Conservation (phyloP, 306 rosid species). For the Elaeagnus macrophylla region DNA sequence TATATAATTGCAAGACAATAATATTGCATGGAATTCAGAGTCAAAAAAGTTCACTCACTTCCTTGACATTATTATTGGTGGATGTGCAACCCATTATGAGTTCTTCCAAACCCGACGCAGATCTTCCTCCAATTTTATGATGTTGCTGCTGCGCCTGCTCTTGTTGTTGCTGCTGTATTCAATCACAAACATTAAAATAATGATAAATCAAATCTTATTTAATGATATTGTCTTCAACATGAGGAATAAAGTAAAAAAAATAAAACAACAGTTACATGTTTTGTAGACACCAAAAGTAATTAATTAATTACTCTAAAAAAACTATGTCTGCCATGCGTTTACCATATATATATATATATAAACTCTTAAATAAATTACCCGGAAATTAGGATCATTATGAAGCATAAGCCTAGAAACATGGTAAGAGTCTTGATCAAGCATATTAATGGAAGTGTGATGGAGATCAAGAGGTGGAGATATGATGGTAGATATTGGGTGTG, state of each 20-base stretch:
- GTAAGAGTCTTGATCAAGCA: constrained; percentile 67
- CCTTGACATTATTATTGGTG: constrained; percentile 49
- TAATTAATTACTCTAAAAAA: neutral
- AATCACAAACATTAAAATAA: constrained; percentile 14
- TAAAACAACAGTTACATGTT: constrained; percentile 26
- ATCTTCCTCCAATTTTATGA: constrained; percentile 74
- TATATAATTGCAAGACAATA: constrained; percentile 21
- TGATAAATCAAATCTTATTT: constrained; percentile 10
- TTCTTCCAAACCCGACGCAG: constrained; percentile 94
- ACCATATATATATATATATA: neutral
- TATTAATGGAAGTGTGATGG: constrained; percentile 54
- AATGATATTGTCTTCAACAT: constrained; percentile 43
- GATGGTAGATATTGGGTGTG: constrained; percentile 60
- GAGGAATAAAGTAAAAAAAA: constrained; percentile 29
- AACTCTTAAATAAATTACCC: constrained; percentile 39
- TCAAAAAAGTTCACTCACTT: constrained; percentile 61
- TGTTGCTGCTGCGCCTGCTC: constrained; percentile 51
- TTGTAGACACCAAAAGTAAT: constrained; percentile 23
- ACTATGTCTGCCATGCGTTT: neutral
- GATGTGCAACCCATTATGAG: constrained; percentile 99
- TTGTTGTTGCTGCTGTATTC: constrained; percentile 14
- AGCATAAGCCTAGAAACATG: constrained; percentile 62
- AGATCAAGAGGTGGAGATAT: constrained; percentile 62
- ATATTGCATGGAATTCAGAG: constrained; percentile 50
- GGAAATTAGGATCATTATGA: constrained; percentile 54